A percentile compares a stretch with the other conserved stretches of the same genome.
These are phyloP conservation scores for Carex myosuroides DNA, from an alignment of 176 grass and related monocot species.

Conservation along the genomic window DNA sequence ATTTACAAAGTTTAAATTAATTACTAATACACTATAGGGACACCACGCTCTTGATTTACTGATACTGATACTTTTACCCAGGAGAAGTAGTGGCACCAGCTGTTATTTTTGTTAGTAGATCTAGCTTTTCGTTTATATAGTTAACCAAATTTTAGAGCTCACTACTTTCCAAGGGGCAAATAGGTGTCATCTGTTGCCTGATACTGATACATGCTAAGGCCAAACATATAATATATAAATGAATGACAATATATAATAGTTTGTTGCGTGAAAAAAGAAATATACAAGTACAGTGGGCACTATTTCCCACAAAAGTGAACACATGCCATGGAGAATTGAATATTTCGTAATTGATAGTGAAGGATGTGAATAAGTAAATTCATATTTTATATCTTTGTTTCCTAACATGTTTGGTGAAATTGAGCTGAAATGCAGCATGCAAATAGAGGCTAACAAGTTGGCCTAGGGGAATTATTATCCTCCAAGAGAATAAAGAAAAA, in stretches of 20 bases:
- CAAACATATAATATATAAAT: neutral
- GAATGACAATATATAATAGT: neutral
- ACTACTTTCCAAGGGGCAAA: neutral
- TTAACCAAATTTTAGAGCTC: neutral
- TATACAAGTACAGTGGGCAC: neutral
- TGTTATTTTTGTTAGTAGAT: no score
- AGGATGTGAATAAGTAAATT: neutral
- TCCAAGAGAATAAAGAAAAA: neutral
- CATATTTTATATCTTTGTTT: no score
- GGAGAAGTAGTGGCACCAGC: neutral
- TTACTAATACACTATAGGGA: neutral
- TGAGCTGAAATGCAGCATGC: neutral
- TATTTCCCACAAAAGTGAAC: neutral
- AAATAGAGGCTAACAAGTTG: neutral
- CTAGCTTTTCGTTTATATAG: neutral
- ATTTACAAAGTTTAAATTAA: neutral
- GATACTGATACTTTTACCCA: no score
- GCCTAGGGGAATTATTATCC: neutral
- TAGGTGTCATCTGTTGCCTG: neutral
- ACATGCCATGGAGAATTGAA: neutral
- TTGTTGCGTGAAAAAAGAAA: neutral
- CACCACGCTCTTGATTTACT: no score
- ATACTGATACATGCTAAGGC: neutral
- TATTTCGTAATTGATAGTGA: neutral
- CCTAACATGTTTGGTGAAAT: neutral